These are phyloP conservation scores for Zygosaccharomyces bisporus DNA, from an alignment of 805 yeast genomes.

Conservation along the genomic window DNA sequence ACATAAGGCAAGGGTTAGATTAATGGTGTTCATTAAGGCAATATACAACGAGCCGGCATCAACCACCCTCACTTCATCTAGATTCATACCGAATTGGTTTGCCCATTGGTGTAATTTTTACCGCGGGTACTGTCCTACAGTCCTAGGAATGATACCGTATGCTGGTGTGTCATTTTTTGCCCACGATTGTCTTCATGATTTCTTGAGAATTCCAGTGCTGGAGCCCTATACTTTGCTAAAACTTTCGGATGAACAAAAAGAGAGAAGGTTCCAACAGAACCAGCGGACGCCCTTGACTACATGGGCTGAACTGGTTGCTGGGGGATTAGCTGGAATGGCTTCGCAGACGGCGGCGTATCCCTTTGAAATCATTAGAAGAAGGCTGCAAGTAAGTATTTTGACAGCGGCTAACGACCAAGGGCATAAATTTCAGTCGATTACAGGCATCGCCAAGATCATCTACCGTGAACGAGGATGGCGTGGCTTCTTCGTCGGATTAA, in stretches of 20 bases:
- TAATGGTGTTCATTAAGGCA: constrained; percentile 28
- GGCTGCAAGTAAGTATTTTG: constrained; percentile 94
- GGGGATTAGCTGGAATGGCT: constrained; percentile 92
- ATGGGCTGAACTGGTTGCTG: constrained; percentile 92
- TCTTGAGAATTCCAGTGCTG: constrained; percentile 61
- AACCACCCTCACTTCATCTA: constrained; percentile 32
- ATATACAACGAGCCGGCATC: constrained; percentile 35
- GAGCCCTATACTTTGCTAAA: constrained; percentile 48
- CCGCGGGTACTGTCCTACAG: constrained; percentile 91
- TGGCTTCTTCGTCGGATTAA: constrained; percentile 91
- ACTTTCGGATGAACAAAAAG: constrained; percentile 24
- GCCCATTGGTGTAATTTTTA: constrained; percentile 63
- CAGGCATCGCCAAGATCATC: constrained; percentile 47
- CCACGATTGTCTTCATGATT: constrained; percentile 86
- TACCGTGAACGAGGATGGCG: constrained; percentile 70
- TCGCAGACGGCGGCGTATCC: constrained; percentile 98
- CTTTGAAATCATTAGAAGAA: constrained; percentile 86
- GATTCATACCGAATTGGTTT: constrained; percentile 37
- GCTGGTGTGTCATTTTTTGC: constrained; percentile 97
- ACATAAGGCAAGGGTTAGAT: constrained; percentile 26
- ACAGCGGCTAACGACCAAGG: constrained; percentile 50
- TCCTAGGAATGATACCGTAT: constrained; percentile 93
- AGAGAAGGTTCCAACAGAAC: constrained; percentile 16
- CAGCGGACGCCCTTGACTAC: constrained; percentile 66
- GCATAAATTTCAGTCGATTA: constrained; percentile 33